Evolutionary conservation across 768 basidiomycete species (phyloP).

Genomic region (Pleurotus citrinopileatus): DNA sequence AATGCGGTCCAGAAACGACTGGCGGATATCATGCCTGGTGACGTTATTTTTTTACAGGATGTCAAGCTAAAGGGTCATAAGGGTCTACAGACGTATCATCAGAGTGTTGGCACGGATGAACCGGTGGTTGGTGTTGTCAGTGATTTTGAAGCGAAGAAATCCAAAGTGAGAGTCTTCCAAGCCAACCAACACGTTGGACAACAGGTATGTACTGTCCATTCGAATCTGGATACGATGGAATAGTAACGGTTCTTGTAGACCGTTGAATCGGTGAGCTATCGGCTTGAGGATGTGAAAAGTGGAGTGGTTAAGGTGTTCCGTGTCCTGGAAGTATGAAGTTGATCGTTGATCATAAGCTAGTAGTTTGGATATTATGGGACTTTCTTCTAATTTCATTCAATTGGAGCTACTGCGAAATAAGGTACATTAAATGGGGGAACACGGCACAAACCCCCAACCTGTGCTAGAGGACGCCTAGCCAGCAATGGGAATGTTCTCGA

Average conservation of each 20-base stretch:
- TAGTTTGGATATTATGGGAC: no score
- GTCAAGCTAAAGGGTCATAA: slow-evolving; percentile 79
- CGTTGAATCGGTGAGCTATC: slow-evolving; percentile 81
- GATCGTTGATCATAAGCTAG: no score
- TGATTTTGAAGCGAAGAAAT: slow-evolving; percentile 86
- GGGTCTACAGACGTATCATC: slow-evolving; percentile 71
- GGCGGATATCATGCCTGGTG: slow-evolving; percentile 85
- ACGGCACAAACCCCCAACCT: no score
- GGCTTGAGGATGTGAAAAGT: slow-evolving; percentile 86
- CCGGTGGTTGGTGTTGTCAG: slow-evolving; percentile 71
- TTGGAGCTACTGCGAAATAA: no score
- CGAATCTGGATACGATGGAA: not conserved
- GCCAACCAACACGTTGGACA: slow-evolving; percentile 85
- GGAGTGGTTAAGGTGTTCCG: slow-evolving; percentile 68
- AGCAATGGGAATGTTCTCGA: no score
- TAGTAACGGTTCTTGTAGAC: slow-evolving; percentile 25
- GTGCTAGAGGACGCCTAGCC: no score
- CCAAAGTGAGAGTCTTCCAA: slow-evolving; percentile 81
- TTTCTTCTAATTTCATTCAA: no score
- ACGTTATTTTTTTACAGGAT: slow-evolving; percentile 72
- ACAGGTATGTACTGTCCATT: slow-evolving; percentile 49
- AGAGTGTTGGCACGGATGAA: slow-evolving; percentile 48
- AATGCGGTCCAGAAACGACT: slow-evolving; percentile 63
- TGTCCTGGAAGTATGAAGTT: not conserved
- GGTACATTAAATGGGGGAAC: no score